These are phyloP conservation scores for Myxozyma kluyveri DNA, from an alignment of 805 yeast species.

Conservation along the genomic window DNA sequence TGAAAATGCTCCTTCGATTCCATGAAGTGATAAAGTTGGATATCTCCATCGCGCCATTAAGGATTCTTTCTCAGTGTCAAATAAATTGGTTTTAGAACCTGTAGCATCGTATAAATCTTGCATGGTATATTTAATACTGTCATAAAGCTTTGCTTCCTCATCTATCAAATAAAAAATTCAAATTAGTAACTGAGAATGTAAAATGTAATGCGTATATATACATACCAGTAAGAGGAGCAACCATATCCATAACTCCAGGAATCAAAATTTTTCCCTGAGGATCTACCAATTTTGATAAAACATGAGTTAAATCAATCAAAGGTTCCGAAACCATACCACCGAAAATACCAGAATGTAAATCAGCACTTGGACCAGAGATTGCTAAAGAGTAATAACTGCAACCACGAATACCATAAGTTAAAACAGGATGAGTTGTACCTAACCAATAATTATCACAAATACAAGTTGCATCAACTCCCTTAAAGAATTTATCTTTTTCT, in stretches of 20 bases:
- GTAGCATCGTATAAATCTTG: conserved; percentile 83
- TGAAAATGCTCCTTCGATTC: conserved; percentile 95
- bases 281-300: conserved; percentile 75
- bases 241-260: conserved; percentile 90
- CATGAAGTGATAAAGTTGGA: conserved; percentile 94
- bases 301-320: conserved; percentile 82
- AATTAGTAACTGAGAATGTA: not conserved
- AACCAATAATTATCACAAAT: conserved; percentile 98
- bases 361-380: conserved; percentile 91
- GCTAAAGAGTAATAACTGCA: conserved; percentile 85
- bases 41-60: conserved; percentile 98
- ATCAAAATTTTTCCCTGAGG: conserved; percentile 77
- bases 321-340: conserved; percentile 99
- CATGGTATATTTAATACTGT: conserved; percentile 78
- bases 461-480: conserved; percentile 88
- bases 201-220: not conserved
- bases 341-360: conserved; percentile 93
- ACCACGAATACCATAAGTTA: conserved; percentile 97
- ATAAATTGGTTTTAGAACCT: conserved; percentile 81
- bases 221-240: conserved; percentile 78
- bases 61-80: conserved; percentile 74
- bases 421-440: conserved; percentile 93
- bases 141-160: conserved; percentile 74
- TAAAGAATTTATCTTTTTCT: conserved; percentile 79
- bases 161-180: not conserved